Base-by-base conservation (phyloP, 2,329 filamentous ascomycete genomes). In the Apiospora aurea region DNA sequence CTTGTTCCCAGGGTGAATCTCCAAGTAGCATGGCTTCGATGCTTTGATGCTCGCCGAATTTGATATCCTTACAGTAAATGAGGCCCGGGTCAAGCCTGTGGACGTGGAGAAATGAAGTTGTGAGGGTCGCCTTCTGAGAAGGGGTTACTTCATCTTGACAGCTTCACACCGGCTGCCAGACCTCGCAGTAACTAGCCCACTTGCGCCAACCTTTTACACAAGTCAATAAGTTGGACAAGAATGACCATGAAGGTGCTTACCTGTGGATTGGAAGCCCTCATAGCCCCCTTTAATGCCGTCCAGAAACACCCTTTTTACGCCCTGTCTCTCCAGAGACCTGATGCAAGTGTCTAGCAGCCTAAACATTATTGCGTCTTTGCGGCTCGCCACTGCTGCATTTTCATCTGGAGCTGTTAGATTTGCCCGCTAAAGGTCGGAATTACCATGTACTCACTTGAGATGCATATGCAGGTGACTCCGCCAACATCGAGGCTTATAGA, bases 391-490 rank as follows among this genome's bases (percentile, higher is more conserved):
- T 29, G 68, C 47, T 53, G 68, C 18, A 21, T 38, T 24, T 0
- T 69, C 46, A 4, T 21, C 47, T 38, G n/a, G 24, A 34, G 47
- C 34, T 26, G 26, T 69, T 38, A 69, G 67, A 14, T 49, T n/a
- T 16, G 16, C 10, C 44, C 24, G 2, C 43, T n/a, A 14, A 11
- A 16, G 8, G 21, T 34, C 18, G 34, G 21, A 4, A 4, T 13
- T 14, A 2, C 2, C n/a, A 57, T 51, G 4, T 44, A 83, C 86
- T 73, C 78, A 89, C 89, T 86, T 77, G 83, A 81, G 74, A 90
- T 86, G 79, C 87, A 90, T 70, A 91, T 87, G 78, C 89, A 91
- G n/a, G 88, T 86, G 47, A 89, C 85, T 38, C 89, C 89, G 66
- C 89, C 89, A 57, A 89, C 85, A 72, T 87, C 83, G 61, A 80